These are phyloP conservation scores for Symmetrospora coprosmae DNA, from an alignment of 768 basidiomycete species.

Conservation along the genomic window DNA sequence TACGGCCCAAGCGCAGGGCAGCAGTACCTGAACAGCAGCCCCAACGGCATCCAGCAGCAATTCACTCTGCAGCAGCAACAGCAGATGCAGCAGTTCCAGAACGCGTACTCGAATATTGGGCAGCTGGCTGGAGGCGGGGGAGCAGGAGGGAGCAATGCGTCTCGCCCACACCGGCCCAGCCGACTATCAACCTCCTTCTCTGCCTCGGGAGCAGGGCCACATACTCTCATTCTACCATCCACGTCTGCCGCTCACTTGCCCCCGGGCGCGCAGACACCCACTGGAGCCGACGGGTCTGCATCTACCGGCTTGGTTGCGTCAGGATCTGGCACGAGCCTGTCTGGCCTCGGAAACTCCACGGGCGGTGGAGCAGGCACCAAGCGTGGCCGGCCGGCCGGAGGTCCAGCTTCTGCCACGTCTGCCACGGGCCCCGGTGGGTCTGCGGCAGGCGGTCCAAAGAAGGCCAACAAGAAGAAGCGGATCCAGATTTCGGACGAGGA, in stretches of 20 bases:
- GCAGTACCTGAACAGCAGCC: no score
- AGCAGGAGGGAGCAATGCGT: neutral
- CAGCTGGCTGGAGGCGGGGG: no score
- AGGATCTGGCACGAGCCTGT: no score
- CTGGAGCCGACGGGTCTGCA: no score
- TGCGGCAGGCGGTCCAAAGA: neutral
- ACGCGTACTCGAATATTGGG: neutral
- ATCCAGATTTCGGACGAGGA: constrained; percentile 13
- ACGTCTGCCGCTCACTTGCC: constrained; percentile 8
- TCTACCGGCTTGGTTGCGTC: no score
- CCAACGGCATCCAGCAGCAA: no score
- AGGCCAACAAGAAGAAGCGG: constrained; percentile 21
- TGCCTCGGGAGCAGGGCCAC: neutral
- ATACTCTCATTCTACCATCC: neutral
- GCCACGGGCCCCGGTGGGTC: no score
- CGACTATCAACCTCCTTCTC: constrained; percentile 16
- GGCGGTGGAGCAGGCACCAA: no score
- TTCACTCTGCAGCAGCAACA: neutral
- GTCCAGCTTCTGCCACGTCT: no score
- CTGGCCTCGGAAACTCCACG: no score
- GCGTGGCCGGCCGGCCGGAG: no score
- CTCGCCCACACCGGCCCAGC: constrained; percentile 2
- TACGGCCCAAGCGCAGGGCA: no score
- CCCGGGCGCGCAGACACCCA: neutral
- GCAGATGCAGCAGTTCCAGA: neutral